Percentiles rank a stretch among this genome's conserved stretches.
Conservation (phyloP, 306 rosid genomes). For the Carpinus viminea region DNA sequence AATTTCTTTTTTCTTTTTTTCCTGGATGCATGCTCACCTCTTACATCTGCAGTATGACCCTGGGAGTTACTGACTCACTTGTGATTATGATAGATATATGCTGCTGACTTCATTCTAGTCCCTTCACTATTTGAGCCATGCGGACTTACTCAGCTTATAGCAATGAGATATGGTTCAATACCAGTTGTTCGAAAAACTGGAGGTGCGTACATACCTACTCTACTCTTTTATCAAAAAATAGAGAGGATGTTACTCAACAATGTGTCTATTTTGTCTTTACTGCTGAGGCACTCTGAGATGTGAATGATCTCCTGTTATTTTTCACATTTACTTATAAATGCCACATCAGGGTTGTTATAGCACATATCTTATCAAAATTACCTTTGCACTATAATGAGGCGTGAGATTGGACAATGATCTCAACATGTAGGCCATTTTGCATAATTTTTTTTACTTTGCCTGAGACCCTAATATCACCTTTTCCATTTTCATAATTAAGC, state of each 20-base stretch:
- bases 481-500: background rate
- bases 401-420: background rate
- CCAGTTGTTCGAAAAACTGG: slow-evolving; percentile 98
- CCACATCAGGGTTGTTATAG: background rate
- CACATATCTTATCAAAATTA: background rate
- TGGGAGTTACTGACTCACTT: slow-evolving; percentile 1
- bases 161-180: slow-evolving; percentile 98
- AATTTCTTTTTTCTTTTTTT: background rate
- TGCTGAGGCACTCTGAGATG: background rate
- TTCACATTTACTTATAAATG: background rate
- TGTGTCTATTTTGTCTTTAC: background rate
- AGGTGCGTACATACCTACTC: slow-evolving; percentile 34
- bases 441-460: background rate
- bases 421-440: background rate
- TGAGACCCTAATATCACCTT: background rate
- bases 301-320: background rate
- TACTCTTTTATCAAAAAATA: background rate
- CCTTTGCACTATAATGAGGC: background rate
- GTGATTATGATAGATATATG: slow-evolving; percentile 66
- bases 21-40: slow-evolving; percentile 6
- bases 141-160: slow-evolving; percentile 93
- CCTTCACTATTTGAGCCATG: slow-evolving; percentile 99
- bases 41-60: slow-evolving; percentile 18
- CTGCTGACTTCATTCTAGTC: slow-evolving; percentile 88
- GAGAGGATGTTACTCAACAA: background rate